Conservation (phyloP, 306 rosid genomes). For the Ormosia semicastrata region DNA sequence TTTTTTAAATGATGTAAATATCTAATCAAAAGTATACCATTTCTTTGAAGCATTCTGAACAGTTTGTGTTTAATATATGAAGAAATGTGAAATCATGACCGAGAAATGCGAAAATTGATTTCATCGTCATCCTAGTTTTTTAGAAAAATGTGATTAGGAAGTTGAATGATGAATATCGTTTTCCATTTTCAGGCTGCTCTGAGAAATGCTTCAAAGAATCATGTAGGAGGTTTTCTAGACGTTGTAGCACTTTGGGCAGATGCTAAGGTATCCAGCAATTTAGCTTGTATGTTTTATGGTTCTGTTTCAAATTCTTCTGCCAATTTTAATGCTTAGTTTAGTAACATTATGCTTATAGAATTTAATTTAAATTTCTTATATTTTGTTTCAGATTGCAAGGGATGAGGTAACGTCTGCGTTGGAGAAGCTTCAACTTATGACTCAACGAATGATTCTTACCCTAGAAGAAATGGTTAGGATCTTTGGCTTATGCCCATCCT, state of each 20-base stretch:
- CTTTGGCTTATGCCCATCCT: too few relatives aligned
- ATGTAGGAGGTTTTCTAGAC: slow-evolving; percentile 45
- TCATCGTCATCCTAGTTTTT: not conserved
- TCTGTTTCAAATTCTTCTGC: slow-evolving; percentile 13
- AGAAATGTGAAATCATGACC: not conserved
- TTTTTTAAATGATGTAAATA: too few relatives aligned
- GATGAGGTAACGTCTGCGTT: slow-evolving; percentile 63
- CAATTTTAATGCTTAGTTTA: slow-evolving; percentile 4
- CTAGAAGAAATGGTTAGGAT: slow-evolving; percentile 80
- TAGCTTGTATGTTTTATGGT: slow-evolving; percentile 45
- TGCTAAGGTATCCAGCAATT: slow-evolving; percentile 77
- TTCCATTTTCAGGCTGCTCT: slow-evolving; percentile 71
- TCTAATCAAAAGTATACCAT: not conserved
- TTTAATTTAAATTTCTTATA: slow-evolving; percentile 24
- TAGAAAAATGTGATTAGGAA: not conserved
- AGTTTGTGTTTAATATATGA: not conserved
- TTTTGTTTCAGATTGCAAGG: slow-evolving; percentile 49
- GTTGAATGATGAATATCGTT: not conserved
- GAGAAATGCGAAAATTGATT: not conserved
- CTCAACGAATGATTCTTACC: slow-evolving; percentile 81
- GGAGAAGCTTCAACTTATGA: slow-evolving; percentile 54
- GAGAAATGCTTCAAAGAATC: slow-evolving; percentile 55
- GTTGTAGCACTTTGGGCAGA: slow-evolving; percentile 50
- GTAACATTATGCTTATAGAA: slow-evolving; percentile 7
- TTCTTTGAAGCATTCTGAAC: not conserved